Percentiles rank a stretch among this genome's conserved stretches.
phyloP scores from a whole-genome alignment of 2,329 filamentous ascomycete species.

The Hypoxylon sp. region DNA sequence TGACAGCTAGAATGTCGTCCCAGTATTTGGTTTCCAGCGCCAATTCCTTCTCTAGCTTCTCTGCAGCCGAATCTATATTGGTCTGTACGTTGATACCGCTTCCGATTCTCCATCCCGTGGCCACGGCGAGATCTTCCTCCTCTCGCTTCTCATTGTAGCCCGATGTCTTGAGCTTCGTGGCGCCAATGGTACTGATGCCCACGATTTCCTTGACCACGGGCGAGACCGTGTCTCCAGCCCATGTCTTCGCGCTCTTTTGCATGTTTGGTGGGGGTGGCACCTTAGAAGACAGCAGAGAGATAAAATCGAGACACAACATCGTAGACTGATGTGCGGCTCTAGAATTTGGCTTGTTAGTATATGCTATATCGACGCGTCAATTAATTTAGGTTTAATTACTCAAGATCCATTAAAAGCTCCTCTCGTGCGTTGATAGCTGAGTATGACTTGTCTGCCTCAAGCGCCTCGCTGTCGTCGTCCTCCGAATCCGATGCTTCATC shows the following conservation, averaged over 20 bases:
- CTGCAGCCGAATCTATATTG: constrained; percentile 75
- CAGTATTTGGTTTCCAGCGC: constrained; percentile 86
- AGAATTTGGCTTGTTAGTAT: constrained; percentile 36
- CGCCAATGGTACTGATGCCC: constrained; percentile 77
- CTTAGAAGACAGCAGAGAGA: constrained; percentile 85
- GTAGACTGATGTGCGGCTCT: constrained; percentile 66
- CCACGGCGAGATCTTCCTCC: constrained; percentile 64
- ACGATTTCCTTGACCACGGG: constrained; percentile 73
- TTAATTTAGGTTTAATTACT: constrained; percentile 58
- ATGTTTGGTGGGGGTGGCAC: neutral
- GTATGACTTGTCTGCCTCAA: constrained; percentile 52
- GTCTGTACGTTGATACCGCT: constrained; percentile 79
- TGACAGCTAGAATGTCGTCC: constrained; percentile 83
- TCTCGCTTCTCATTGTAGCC: constrained; percentile 63
- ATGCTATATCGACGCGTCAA: neutral
- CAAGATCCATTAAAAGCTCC: constrained; percentile 66
- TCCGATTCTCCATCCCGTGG: constrained; percentile 79
- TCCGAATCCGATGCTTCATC: constrained; percentile 56
- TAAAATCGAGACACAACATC: constrained; percentile 78
- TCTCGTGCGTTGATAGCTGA: constrained; percentile 58
- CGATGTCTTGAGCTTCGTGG: constrained; percentile 70
- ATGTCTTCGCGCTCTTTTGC: constrained; percentile 1
- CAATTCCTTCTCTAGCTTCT: constrained; percentile 78
- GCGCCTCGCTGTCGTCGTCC: constrained; percentile 56
- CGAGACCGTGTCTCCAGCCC: constrained; percentile 75